A percentile compares a stretch with the other conserved stretches of the same genome.
Conservation (phyloP, 305 asterid species). For the Solanum hybrid region DNA sequence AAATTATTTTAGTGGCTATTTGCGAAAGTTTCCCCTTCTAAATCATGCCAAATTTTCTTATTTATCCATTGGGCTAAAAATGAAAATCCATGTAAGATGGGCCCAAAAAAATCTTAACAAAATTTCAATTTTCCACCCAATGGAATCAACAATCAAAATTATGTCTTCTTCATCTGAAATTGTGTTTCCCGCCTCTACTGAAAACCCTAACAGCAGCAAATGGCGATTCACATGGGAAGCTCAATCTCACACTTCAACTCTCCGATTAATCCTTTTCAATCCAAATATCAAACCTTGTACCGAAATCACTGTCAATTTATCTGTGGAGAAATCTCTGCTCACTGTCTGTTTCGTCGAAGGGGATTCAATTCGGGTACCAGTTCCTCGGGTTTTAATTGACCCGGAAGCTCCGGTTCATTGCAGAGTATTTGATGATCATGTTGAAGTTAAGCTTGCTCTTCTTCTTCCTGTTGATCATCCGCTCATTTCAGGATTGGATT, state of each 20-base stretch:
- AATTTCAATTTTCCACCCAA: background rate
- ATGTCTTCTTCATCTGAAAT: conserved; percentile 35
- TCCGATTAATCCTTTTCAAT: conserved; percentile 62
- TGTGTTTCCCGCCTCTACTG: conserved; percentile 14
- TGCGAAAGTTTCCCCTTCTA: background rate
- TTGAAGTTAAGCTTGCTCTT: conserved; percentile 70
- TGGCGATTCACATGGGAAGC: conserved; percentile 91
- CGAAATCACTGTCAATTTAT: conserved; percentile 35
- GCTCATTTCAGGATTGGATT: conserved; percentile 51
- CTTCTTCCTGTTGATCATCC: conserved; percentile 87
- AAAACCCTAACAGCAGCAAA: conserved; percentile 27
- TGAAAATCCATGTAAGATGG: background rate
- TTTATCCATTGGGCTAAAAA: background rate
- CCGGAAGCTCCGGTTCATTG: conserved; percentile 46
- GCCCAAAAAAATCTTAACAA: background rate
- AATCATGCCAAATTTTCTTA: background rate
- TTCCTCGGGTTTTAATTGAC: conserved; percentile 69
- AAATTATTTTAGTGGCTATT: too few species aligned
- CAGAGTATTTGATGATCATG: conserved; percentile 55
- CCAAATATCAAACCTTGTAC: conserved; percentile 34
- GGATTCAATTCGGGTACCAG: conserved; percentile 38
- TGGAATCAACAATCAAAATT: background rate
- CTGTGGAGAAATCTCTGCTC: conserved; percentile 38
- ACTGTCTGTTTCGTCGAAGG: conserved; percentile 32
- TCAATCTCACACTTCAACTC: conserved; percentile 59